Base-by-base conservation (phyloP, 495 filamentous ascomycete species). In the Penicillium silybi region DNA sequence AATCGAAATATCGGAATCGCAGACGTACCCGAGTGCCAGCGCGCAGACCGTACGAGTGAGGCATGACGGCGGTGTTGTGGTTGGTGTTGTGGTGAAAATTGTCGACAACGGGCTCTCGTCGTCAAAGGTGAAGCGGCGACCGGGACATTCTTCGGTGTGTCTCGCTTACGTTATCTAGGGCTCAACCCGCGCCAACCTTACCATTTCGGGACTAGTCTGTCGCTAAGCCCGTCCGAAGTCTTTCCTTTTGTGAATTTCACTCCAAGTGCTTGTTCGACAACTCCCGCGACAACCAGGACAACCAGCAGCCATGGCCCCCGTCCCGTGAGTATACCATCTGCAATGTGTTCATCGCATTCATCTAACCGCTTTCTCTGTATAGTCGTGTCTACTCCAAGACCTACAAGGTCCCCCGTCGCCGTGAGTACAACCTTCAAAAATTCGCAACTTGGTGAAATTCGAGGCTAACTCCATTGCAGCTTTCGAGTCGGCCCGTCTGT, bases 401-500 rank as follows among this genome's bases (percentile, higher is more conserved):
- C 83, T 92, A 95, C 76, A 96, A 95, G 85, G 88, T 95, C 80
- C 86, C 90, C 65, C 79, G 83, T 72, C 82, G 84, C 64, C 78
- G 76, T 80, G 72, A 75, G 77, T 78, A 53, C 37, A 40, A 27
- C 38, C 37, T 58, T 18, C 27, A 41, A 41, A 46, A 59, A 61
- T 34, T 51, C 22, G 7, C 27, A 32, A 13, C 9, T 32, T 13
- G 2, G 29, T 32, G 9, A 52, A 50, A 34, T 56, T 13, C n/a
- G 46, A 57, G 50, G 41, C 72, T 80, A 66, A 79, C 52, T 48
- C 41, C 17, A 47, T 49, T 20, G 40, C 58, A 83, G 81, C 93
- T 64, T 98, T 95, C 84, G 93, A 98, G 88, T 92, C 90, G 70
- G 93, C 93, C 75, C 95, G 93, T 86, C 85, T 98, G 93, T 97